Percentiles rank a stretch among this genome's conserved stretches.
phyloP scores from a whole-genome alignment of 2,329 filamentous ascomycete species.

The Scytalidium lignicola region DNA sequence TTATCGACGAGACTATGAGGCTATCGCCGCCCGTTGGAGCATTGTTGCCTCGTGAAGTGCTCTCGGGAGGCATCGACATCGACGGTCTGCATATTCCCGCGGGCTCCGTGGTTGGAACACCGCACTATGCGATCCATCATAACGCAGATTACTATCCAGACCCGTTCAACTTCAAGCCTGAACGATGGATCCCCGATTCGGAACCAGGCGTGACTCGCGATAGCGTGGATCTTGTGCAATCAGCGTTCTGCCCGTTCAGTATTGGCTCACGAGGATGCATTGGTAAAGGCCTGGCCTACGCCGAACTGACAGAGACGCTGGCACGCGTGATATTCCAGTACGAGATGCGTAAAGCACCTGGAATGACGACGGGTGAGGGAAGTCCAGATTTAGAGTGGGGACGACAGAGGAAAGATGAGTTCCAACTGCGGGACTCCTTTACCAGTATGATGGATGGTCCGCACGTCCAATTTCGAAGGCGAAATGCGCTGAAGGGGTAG shows the following conservation, averaged over 20 bases:
- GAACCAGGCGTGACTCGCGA: constrained; percentile 12
- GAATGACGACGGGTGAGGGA: constrained; percentile 47
- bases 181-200: constrained; percentile 36
- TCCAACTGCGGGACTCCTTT: constrained; percentile 68
- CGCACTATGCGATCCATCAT: constrained; percentile 40
- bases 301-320: constrained; percentile 17
- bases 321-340: constrained; percentile 10
- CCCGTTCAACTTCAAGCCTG: constrained; percentile 35
- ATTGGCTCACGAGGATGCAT: constrained; percentile 20
- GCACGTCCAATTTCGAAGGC: constrained; percentile 53
- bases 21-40: constrained; percentile 14
- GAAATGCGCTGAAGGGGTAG: neutral
- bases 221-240: constrained; percentile 13
- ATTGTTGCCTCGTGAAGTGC: constrained; percentile 12
- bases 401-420: constrained; percentile 53
- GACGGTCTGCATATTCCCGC: constrained; percentile 28
- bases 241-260: constrained; percentile 20
- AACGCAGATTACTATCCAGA: constrained; percentile 37
- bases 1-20: constrained; percentile 25
- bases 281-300: constrained; percentile 18
- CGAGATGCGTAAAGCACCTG: constrained; percentile 10
- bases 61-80: constrained; percentile 13
- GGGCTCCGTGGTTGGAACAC: constrained; percentile 39
- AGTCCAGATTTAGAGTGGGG: constrained; percentile 44
- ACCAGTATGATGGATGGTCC: constrained; percentile 69